A percentile compares a stretch with the other conserved stretches of the same genome.
Conservation (phyloP, 2,329 filamentous ascomycete genomes). For the Exophiala dermatitidis region DNA sequence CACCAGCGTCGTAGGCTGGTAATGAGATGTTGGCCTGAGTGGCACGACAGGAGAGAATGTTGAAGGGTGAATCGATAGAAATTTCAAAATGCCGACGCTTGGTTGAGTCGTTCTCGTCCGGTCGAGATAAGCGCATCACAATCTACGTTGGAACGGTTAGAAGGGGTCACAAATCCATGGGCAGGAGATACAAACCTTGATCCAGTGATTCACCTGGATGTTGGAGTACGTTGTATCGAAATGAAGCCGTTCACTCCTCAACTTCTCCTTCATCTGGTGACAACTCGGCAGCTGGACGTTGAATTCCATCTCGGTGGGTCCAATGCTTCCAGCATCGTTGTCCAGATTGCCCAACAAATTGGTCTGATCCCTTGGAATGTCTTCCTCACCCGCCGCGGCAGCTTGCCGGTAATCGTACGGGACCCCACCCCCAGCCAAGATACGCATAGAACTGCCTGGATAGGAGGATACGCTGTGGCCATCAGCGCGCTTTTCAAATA, state of each 20-base stretch:
- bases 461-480: constrained; percentile 66
- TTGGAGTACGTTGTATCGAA: constrained; percentile 92
- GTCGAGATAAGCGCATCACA: constrained; percentile 82
- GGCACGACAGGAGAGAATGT: constrained; percentile 86
- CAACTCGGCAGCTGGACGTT: constrained; percentile 88
- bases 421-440: constrained; percentile 74
- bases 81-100: constrained; percentile 90
- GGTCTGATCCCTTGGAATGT: constrained; percentile 48
- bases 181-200: constrained; percentile 57
- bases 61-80: constrained; percentile 91
- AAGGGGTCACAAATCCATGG: background rate
- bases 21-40: constrained; percentile 82
- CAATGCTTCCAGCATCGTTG: constrained; percentile 63
- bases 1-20: constrained; percentile 65
- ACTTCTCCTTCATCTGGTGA: constrained; percentile 68
- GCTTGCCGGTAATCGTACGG: constrained; percentile 54
- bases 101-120: constrained; percentile 67
- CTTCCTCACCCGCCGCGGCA: constrained; percentile 50
- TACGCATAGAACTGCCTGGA: constrained; percentile 65
- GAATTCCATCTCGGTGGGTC: constrained; percentile 89
- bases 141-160: constrained; percentile 50
- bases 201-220: constrained; percentile 92
- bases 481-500: constrained; percentile 84
- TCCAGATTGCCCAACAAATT: constrained; percentile 78
- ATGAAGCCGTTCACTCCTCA: constrained; percentile 60